phyloP scores from a whole-genome alignment of 192 early-diverging fungal species.

The Coemansia sp. region DNA sequence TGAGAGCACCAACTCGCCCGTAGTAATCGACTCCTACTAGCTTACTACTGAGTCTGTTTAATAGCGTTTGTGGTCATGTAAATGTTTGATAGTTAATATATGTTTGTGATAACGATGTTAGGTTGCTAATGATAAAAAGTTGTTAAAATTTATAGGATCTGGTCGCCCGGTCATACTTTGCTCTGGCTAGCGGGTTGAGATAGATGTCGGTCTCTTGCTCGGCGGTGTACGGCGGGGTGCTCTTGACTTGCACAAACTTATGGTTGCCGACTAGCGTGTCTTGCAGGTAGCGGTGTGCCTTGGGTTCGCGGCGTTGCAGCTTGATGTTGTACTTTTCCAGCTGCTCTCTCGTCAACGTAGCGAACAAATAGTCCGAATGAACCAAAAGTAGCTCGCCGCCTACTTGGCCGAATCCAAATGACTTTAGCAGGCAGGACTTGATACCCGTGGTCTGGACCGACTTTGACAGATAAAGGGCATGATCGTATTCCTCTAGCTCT shows the following conservation, averaged over 20 bases:
- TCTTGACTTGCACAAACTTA: constrained; percentile 86
- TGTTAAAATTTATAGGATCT: constrained; percentile 40
- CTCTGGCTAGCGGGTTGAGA: constrained; percentile 84
- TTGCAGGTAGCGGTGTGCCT: constrained; percentile 88
- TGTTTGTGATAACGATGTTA: constrained; percentile 46
- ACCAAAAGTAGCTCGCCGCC: constrained; percentile 57
- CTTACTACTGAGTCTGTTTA: background rate
- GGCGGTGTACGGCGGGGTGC: constrained; percentile 78
- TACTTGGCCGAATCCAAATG: constrained; percentile 91
- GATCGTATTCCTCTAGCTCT: constrained; percentile 68
- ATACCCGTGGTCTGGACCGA: constrained; percentile 85
- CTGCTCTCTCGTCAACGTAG: constrained; percentile 62
- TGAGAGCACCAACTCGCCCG: constrained; percentile 20
- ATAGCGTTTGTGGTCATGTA: too few species aligned
- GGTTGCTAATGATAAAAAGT: constrained; percentile 11
- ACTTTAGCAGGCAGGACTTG: constrained; percentile 85
- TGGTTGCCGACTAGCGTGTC: constrained; percentile 78
- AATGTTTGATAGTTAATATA: background rate
- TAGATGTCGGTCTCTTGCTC: constrained; percentile 80
- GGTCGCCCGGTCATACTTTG: constrained; percentile 74
- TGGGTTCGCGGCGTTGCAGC: constrained; percentile 68
- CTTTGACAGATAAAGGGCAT: constrained; percentile 78
- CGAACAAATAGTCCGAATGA: constrained; percentile 54
- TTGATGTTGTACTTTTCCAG: constrained; percentile 70
- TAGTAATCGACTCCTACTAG: constrained; percentile 10